Evolutionary conservation across 768 basidiomycete species (phyloP), one percentile per base, ranked within the genome.

Genomic region (Lactifluus hygrophoroides): DNA sequence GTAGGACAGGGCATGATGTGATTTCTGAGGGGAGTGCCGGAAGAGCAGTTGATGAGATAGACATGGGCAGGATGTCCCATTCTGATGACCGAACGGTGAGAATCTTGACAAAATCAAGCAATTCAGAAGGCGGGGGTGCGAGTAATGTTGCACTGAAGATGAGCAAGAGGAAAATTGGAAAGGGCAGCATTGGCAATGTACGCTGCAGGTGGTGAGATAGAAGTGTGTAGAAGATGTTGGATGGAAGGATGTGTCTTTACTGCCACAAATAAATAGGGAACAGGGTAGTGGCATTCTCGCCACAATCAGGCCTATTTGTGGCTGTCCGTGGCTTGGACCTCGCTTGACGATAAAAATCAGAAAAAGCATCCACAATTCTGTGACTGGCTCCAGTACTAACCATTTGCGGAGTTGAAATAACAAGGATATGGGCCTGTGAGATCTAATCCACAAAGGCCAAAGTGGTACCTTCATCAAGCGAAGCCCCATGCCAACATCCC

Each of bases 131-230:
- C 16, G 43, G 37, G 11, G 59, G 59, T 10, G 54, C 43, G 17
- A 60, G 54, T 9, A 60, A 3, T 19, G 54, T 44, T 45, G 43
- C 54, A 38, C 49, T 42, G 10, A 56, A 46, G 44, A 56, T 27
- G 40, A 60, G 43, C 19, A 60, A 21, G 27, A 60, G 54, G 14
- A 60, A 45, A 13, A 60, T 42, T 0, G 59, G 49, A 34, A 60
- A 40, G 35, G 49, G 54, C 2, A 60, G 49, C 59, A 60, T 60
- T 55, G 13, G 19, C 35, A 3, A 45, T 17, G 54, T 46, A 40
- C 19, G 44, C n/a, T 30, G 54, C 21, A 25, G 21, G 19, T 2
- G n/a, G 32, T n/a, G 19, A 19, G 23, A 43, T 9, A 25, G 34
- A 56, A 43, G 21, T 30, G 14, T 40, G 19, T 23, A 34, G 8